Percentiles rank a stretch among this genome's conserved stretches.
Evolutionary conservation across 192 early-diverging fungal genomes (phyloP).

Genomic region (Coemansia nantahalensis): DNA sequence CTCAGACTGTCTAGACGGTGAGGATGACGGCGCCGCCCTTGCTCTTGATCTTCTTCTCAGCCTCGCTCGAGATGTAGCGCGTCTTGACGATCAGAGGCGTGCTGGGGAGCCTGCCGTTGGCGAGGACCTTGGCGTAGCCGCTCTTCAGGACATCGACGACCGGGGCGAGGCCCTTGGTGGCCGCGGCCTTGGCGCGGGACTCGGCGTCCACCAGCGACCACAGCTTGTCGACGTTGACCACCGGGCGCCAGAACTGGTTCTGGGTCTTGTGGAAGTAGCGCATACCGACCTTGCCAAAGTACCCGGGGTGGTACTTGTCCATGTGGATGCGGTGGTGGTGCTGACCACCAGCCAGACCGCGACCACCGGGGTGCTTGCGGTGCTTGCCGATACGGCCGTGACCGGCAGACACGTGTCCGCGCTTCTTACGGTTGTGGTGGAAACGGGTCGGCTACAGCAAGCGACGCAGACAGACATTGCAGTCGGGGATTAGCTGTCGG

Average conservation of each 20-base stretch:
- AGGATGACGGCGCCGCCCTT: constrained; percentile 80
- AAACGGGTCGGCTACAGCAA: constrained; percentile 55
- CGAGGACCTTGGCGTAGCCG: constrained; percentile 96
- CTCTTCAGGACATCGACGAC: constrained; percentile 83
- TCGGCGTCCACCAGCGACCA: constrained; percentile 89
- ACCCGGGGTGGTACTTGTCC: constrained; percentile 99
- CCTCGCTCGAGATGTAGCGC: constrained; percentile 83
- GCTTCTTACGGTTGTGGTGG: constrained; percentile 73
- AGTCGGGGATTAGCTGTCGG: too few relatives aligned
- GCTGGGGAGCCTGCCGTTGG: constrained; percentile 84
- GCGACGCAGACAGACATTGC: too few relatives aligned
- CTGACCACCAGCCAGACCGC: constrained; percentile 99
- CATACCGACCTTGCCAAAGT: constrained; percentile 99
- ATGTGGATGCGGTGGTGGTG: constrained; percentile 99
- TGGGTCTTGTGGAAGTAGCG: constrained; percentile 97
- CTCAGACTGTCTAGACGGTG: constrained; percentile 36
- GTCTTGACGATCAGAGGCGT: constrained; percentile 96
- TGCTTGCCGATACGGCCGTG: constrained; percentile 99
- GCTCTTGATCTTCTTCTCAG: constrained; percentile 99
- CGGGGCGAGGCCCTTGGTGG: constrained; percentile 85
- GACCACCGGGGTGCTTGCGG: constrained; percentile 99
- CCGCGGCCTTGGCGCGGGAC: constrained; percentile 74
- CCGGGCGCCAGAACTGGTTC: constrained; percentile 81
- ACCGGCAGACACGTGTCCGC: constrained; percentile 99
- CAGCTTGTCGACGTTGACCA: constrained; percentile 92